Evolutionary conservation across 2,329 filamentous ascomycete genomes (phyloP), one percentile per base, ranked within the genome.

Genomic region (Ascosphaera pollenicola): DNA sequence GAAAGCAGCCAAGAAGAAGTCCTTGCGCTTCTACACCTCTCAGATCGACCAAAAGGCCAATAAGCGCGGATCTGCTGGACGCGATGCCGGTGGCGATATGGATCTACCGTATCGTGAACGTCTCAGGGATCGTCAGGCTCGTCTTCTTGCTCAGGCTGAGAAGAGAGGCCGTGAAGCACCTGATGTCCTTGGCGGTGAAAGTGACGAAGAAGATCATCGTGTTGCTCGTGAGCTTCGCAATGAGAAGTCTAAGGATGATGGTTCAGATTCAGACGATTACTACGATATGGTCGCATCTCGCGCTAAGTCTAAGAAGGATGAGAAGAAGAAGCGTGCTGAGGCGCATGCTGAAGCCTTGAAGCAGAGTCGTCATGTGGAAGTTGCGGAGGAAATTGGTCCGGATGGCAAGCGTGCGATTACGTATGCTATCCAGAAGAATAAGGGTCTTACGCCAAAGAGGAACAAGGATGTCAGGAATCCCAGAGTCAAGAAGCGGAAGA

Each of bases 401-500:
- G 84, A 93, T 50, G 87, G 85, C 43, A 92, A 94, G 63, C 69
- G 91, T 43, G 82, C 83, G 58, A 92, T 98, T 55, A 81, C 74
- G 15, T 95, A 94, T 60, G 72, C 76, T 48, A 98, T 98, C 53
- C 73, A 85, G 63, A 94, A 95, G 73, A 98, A 98, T 62, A 94
- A 94, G 69, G 89, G 89, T 24, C 63, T 98, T 45, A 76, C 82
- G 42, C 83, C 85, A 36, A 78, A 79, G 59, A 69, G 87, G 46
- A 91, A 79, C 69, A 95, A 98, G 73, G 85, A 92, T 49, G 78
- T 84, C 42, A 69, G 87, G 45, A 98, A 98, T 62, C 85, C 89
- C 28, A 69, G 89, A 56, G 87, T 95, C 47, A 98, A 95, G 78
- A 95, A 94, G 78, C 75, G 83, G 60, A 83, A 83, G 73, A 84